Evolutionary conservation across 2,329 filamentous ascomycete genomes (phyloP), one percentile per base, ranked within the genome.

Genomic region (Hypomyces perniciosus): DNA sequence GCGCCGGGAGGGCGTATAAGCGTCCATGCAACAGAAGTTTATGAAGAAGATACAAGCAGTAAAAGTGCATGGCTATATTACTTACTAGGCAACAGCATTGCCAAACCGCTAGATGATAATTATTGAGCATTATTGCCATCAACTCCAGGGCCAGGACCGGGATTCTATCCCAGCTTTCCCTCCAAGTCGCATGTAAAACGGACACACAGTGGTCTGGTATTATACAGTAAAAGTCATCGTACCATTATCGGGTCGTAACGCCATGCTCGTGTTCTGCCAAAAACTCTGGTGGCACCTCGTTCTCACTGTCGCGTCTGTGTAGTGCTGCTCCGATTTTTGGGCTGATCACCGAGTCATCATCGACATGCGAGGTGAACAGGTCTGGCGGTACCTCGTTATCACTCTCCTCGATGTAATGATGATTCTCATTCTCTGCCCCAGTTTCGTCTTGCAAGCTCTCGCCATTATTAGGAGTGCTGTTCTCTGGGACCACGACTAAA

Each of bases 211-310:
- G 20, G 20, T 20, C 20, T 20, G 20, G 20, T 20, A 20, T 20
- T 20, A 20, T 20, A 20, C 20, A 20, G 20, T 20, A 20, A 20
- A 20, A 20, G 4, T 40, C 38, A 10, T 44, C 31, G n/a, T 38
- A n/a, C 31, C 35, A 28, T 42, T n/a, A 38, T 38, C 10, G 20
- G 20, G 20, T 20, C 20, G 20, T 20, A 20, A 20, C 20, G 8
- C 31, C 33, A 35, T 29, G 46, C 8, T 44, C 57, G 37, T 76
- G 72, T 57, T 78, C 73, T 8, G 72, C 72, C 6, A 81, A 56
- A 55, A 81, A 79, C 52, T 81, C 77, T 0, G 66, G 64, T 1
- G 78, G 77, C 6, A 80, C 70, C 46, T 77, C 76, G 44, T 77
- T 76, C 53, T 73, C 73, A 56, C 69, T 73, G 38, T 67, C 67